Percentiles rank a stretch among this genome's conserved stretches.
phyloP scores from a whole-genome alignment of 306 rosid species.

The Rosa chinensis region DNA sequence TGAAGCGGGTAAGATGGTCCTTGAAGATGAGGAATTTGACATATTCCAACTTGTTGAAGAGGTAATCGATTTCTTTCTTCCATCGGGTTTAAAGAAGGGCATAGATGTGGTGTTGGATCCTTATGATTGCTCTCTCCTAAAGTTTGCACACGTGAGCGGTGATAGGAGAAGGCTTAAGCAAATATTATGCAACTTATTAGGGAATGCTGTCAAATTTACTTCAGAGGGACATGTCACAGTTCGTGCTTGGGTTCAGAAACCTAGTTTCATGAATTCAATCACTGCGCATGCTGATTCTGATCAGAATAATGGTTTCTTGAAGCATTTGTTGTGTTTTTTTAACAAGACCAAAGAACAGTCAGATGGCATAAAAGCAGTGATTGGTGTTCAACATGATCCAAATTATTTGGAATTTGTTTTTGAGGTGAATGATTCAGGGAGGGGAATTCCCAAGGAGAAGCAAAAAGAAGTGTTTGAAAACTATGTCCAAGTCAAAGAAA shows the following conservation, averaged over 20 bases:
- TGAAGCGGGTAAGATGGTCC: slow-evolving; percentile 74
- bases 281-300: slow-evolving; percentile 20
- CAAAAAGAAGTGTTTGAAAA: slow-evolving; percentile 58
- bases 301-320: slow-evolving; percentile 8
- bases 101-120: slow-evolving; percentile 74
- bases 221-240: slow-evolving; percentile 58
- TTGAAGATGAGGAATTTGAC: slow-evolving; percentile 81
- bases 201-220: slow-evolving; percentile 80
- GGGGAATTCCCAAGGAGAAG: slow-evolving; percentile 83
- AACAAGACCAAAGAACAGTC: background rate
- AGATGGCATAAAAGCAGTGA: slow-evolving; percentile 29
- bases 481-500: slow-evolving; percentile 73
- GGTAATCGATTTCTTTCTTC: slow-evolving; percentile 63
- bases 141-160: slow-evolving; percentile 53
- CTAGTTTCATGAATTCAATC: slow-evolving; percentile 42
- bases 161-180: slow-evolving; percentile 79
- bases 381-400: slow-evolving; percentile 33
- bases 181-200: slow-evolving; percentile 61
- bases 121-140: slow-evolving; percentile 51
- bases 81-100: slow-evolving; percentile 56
- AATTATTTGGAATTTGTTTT: slow-evolving; percentile 53
- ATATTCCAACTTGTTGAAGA: slow-evolving; percentile 59
- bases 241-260: slow-evolving; percentile 60
- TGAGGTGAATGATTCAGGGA: slow-evolving; percentile 84
- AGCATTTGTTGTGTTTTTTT: slow-evolving; percentile 32